Evolutionary conservation across 345 rosid species (phyloP).

Genomic region (Hibiscus syriacus): DNA sequence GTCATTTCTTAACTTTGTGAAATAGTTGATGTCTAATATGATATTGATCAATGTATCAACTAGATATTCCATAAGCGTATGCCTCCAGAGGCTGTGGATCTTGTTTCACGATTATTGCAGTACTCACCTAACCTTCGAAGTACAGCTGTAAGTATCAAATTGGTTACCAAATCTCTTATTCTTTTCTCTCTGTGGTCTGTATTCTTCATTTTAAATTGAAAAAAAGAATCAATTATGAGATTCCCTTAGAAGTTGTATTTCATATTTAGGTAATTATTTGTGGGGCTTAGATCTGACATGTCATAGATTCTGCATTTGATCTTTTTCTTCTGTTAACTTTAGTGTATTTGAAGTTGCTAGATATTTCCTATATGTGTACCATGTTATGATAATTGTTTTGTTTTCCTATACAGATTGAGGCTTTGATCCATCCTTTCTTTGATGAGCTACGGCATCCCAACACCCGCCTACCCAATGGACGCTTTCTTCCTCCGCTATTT

Average conservation of each 20-base stretch:
- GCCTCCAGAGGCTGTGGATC: slow-evolving; percentile 98
- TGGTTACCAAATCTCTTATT: background rate
- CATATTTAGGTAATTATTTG: background rate
- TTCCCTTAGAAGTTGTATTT: background rate
- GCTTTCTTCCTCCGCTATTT: slow-evolving; percentile 87
- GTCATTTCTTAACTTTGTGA: background rate
- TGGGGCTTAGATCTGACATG: background rate
- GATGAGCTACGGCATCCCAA: slow-evolving; percentile 85
- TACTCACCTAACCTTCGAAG: slow-evolving; percentile 94
- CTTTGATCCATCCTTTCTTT: slow-evolving; percentile 86
- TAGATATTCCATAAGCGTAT: slow-evolving; percentile 92
- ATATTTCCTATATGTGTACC: background rate
- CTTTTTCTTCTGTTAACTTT: too few species aligned
- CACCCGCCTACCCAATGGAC: slow-evolving; percentile 75
- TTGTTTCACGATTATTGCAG: slow-evolving; percentile 88
- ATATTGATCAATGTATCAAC: background rate
- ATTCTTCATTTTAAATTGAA: background rate
- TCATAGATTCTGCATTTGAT: too few species aligned
- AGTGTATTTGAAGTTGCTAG: background rate
- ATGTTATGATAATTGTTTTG: background rate
- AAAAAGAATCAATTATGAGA: background rate
- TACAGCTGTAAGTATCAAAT: slow-evolving; percentile 61
- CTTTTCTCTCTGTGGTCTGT: background rate
- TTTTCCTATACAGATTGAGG: slow-evolving; percentile 48
- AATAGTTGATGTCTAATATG: background rate